Evolutionary conservation across 2,329 filamentous ascomycete species (phyloP).

Genomic region (Aspergillus sp.): DNA sequence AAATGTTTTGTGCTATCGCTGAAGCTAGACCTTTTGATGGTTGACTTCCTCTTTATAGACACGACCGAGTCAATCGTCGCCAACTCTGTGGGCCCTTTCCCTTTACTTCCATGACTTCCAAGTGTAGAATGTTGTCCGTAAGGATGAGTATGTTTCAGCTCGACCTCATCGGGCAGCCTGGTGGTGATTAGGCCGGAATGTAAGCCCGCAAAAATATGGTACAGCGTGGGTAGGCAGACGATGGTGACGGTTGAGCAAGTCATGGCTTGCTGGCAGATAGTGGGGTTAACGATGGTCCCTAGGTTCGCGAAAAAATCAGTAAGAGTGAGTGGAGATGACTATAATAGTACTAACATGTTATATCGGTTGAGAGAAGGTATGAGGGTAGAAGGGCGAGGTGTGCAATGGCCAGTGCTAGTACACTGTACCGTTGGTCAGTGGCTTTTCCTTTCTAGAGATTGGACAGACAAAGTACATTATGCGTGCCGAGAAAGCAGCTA

Average conservation of each 20-base stretch:
- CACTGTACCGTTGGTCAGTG: conserved; percentile 5
- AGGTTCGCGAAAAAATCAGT: not conserved
- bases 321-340: not conserved
- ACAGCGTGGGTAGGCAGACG: conserved; percentile 29
- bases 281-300: conserved; percentile 23
- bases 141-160: conserved; percentile 15
- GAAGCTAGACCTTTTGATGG: not conserved
- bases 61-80: not conserved
- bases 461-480: conserved; percentile 9
- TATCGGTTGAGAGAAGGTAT: conserved; percentile 20
- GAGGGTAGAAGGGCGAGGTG: conserved; percentile 21
- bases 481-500: conserved; percentile 23
- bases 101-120: conserved; percentile 6
- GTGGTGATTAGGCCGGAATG: conserved; percentile 26
- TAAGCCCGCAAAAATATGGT: conserved; percentile 29
- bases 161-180: conserved; percentile 17
- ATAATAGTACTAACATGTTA: conserved; percentile 20
- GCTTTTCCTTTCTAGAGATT: not conserved
- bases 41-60: not conserved
- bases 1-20: conserved; percentile 22
- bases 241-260: conserved; percentile 27
- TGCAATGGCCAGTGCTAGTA: conserved; percentile 18
- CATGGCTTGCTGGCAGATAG: conserved; percentile 25
- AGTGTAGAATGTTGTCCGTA: conserved; percentile 16
- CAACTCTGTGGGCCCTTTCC: not conserved